Conservation (phyloP, 208 protist species). For the Lotmaria passim region DNA sequence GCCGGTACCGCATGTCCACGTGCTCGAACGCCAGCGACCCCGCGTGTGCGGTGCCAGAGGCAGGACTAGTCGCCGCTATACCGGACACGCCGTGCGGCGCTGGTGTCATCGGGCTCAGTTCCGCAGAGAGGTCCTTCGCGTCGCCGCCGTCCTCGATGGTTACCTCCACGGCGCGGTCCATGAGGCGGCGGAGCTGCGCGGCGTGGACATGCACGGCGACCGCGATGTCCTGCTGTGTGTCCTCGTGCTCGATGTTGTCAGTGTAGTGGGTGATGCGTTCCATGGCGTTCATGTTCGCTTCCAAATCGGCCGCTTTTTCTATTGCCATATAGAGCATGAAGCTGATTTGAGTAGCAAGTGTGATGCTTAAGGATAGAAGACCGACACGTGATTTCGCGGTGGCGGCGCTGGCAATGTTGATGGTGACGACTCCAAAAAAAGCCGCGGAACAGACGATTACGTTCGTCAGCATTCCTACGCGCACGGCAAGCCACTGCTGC, state of each 20-base stretch:
- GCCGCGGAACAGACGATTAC: slow-evolving; percentile 30
- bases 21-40: slow-evolving; percentile 60
- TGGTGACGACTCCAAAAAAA: slow-evolving; percentile 22
- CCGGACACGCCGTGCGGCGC: neutral
- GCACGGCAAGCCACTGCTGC: slow-evolving; percentile 86
- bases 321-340: slow-evolving; percentile 40
- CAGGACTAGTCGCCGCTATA: neutral
- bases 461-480: slow-evolving; percentile 84
- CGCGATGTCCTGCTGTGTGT: slow-evolving; percentile 26
- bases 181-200: slow-evolving; percentile 2
- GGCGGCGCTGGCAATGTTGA: slow-evolving; percentile 7
- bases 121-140: neutral
- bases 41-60: too few relatives aligned
- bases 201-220: slow-evolving; percentile 11
- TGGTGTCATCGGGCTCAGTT: neutral
- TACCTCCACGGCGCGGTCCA: neutral
- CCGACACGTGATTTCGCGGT: slow-evolving; percentile 23
- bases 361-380: slow-evolving; percentile 66
- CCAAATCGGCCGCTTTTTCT: slow-evolving; percentile 30
- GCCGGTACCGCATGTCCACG: slow-evolving; percentile 83
- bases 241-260: slow-evolving; percentile 48
- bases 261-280: slow-evolving; percentile 68
- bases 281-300: slow-evolving; percentile 75
- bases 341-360: slow-evolving; percentile 51
- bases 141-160: neutral